phyloP scores from a whole-genome alignment of 1,139 yeast species.

The Meyerozyma sp. region DNA sequence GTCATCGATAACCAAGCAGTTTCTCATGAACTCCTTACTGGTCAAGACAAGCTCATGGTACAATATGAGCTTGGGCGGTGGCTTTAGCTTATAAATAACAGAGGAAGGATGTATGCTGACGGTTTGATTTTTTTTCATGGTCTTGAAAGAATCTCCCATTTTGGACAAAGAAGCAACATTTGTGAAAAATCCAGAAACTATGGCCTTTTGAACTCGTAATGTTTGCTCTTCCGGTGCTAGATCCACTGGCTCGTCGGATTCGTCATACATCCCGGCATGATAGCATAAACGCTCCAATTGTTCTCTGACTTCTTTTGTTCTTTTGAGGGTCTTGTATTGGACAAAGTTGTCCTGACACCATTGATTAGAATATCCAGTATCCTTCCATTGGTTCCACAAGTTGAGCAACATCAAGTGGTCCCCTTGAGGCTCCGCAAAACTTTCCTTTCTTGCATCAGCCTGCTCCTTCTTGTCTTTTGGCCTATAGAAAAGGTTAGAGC shows the following conservation, averaged over 20 bases:
- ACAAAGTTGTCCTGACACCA: constrained; percentile 90
- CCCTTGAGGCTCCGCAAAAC: constrained; percentile 48
- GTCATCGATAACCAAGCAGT: constrained; percentile 34
- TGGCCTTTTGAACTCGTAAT: constrained; percentile 54
- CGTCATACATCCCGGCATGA: constrained; percentile 44
- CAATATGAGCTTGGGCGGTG: constrained; percentile 65
- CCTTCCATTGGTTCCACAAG: constrained; percentile 74
- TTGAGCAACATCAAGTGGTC: constrained; percentile 77
- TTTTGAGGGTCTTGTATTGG: constrained; percentile 64
- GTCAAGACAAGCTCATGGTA: constrained; percentile 87
- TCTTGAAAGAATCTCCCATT: constrained; percentile 66
- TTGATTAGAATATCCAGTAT: constrained; percentile 59
- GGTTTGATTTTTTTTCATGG: constrained; percentile 57
- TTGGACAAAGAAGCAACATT: constrained; percentile 67
- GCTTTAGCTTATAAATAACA: constrained; percentile 52
- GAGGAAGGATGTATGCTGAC: constrained; percentile 86
- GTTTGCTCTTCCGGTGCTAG: constrained; percentile 14
- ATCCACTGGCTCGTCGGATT: constrained; percentile 11
- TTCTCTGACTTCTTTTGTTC: constrained; percentile 69
- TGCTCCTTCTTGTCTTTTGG: constrained; percentile 66
- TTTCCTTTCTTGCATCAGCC: constrained; percentile 59
- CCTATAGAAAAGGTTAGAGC: constrained; percentile 63
- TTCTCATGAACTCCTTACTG: constrained; percentile 83
- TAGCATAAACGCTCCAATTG: constrained; percentile 64
- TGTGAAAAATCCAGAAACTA: constrained; percentile 79